These are phyloP conservation scores for Oryza meyeriana DNA, from an alignment of 176 grass and related monocot genomes.

Conservation along the genomic window DNA sequence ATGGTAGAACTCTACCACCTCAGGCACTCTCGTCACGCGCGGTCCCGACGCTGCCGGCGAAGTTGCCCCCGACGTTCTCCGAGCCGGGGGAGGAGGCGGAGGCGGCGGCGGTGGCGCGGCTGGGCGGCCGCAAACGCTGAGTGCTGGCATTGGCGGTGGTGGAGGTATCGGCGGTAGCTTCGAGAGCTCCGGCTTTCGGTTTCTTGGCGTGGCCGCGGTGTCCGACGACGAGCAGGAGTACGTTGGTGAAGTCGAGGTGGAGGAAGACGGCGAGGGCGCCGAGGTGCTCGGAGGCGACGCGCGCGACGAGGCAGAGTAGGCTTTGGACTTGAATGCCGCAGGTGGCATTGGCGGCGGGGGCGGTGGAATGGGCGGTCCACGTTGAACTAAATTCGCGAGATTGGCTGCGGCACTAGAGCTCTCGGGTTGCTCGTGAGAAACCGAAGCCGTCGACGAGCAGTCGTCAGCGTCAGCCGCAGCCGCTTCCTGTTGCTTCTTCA, in stretches of 20 bases:
- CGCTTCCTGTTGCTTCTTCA: conserved; percentile 36
- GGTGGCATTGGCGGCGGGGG: conserved; percentile 38
- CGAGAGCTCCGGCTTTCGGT: conserved; percentile 42
- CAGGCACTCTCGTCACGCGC: conserved; percentile 71
- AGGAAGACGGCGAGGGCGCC: conserved; percentile 51
- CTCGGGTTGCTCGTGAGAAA: conserved; percentile 21
- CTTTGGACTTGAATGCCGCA: conserved; percentile 37
- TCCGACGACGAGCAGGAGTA: conserved; percentile 48
- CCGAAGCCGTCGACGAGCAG: conserved; percentile 76
- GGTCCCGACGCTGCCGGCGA: conserved; percentile 18
- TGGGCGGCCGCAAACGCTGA: background rate
- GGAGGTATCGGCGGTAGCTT: conserved; percentile 84
- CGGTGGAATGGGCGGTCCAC: conserved; percentile 18
- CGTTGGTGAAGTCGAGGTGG: conserved; percentile 40
- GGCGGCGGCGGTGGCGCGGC: conserved; percentile 51
- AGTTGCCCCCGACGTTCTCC: conserved; percentile 21
- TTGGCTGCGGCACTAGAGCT: conserved; percentile 21
- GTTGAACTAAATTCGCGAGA: background rate
- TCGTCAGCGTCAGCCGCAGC: conserved; percentile 50
- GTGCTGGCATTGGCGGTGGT: conserved; percentile 38
- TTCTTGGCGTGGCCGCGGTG: conserved; percentile 32
- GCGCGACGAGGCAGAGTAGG: conserved; percentile 37
- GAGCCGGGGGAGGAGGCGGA: conserved; percentile 52
- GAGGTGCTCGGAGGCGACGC: conserved; percentile 35
- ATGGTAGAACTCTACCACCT: conserved; percentile 99